A percentile compares a stretch with the other conserved stretches of the same genome.
Evolutionary conservation across 2,329 filamentous ascomycete genomes (phyloP).

Genomic region (Xylaria sp.): DNA sequence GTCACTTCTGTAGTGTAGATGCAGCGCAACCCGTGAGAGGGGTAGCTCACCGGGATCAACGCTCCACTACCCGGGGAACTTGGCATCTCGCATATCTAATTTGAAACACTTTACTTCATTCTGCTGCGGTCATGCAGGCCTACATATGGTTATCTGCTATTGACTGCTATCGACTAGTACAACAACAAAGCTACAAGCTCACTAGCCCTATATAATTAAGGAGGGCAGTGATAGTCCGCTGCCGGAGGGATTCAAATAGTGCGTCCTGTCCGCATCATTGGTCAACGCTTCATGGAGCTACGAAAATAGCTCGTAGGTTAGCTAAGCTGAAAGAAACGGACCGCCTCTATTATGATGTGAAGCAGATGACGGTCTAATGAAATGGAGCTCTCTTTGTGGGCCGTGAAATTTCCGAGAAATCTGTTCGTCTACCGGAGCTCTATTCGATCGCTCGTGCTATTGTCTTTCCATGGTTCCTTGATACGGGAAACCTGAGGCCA

Average conservation of each 20-base stretch:
- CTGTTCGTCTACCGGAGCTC: too few species aligned
- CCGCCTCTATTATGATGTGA: not conserved
- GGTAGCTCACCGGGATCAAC: conserved; percentile 19
- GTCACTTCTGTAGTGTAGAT: too few species aligned
- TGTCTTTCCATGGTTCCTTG: conserved; percentile 7
- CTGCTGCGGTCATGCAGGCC: not conserved
- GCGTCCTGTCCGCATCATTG: not conserved
- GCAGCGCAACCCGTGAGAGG: conserved; percentile 10
- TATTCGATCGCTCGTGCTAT: not conserved
- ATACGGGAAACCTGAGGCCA: conserved; percentile 8
- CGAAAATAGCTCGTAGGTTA: not conserved
- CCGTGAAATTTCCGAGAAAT: not conserved
- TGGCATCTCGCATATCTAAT: conserved; percentile 12
- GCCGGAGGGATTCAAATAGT: not conserved
- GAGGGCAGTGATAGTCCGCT: not conserved
- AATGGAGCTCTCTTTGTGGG: not conserved
- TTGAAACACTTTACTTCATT: not conserved
- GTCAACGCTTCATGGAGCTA: not conserved
- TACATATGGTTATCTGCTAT: not conserved
- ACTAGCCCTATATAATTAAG: not conserved
- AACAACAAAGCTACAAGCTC: not conserved
- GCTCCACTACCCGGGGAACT: conserved; percentile 3
- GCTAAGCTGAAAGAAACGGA: not conserved
- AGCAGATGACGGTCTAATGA: not conserved
- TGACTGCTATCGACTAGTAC: not conserved